Base-by-base conservation (phyloP, 345 rosid species). In the Syzygium oleosum region DNA sequence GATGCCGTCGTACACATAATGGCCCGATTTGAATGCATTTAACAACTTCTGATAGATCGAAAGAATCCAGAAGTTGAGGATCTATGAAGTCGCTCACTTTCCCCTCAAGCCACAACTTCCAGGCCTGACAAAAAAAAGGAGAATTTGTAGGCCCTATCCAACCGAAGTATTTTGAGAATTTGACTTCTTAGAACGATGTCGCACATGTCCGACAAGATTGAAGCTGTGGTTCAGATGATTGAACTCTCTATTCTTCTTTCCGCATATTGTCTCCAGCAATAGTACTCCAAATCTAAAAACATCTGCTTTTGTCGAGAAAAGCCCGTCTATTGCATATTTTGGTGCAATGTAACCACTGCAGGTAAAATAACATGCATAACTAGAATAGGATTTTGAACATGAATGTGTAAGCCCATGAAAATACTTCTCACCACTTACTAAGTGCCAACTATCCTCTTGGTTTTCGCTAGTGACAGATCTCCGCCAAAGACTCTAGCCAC, bases 1-100 rank as follows among this genome's bases (percentile, higher is more conserved):
- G 88, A 34, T 22, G 86, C 41, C 90, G 78, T 88, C 91, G 93
- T 54, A 92, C 92, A n/a, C 95, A 93, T 16, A 93, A 78, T 38
- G 91, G 85, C 4, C 92, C 91, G 17, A 92, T 51, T 27, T 92
- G 92, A 31, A 90, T 88, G 61, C 92, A 92, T 25, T 88, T 90
- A 49, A 38, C 23, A 16, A 91, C 91, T 85, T 92, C 89, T 10
- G 84, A 84, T 68, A 59, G 21, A 1, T 88, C 84, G 68, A 21
- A 88, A 38, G 90, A 85, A 49, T 89, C 88, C 31, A 14, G 87
- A 46, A 90, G n/a, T 1, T 3, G 17, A 6, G 91, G 89, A 88
- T 91, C 92, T 51, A 89, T 55, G 78, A 92, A 84, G 55, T 89
- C 84, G 19, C 89, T 31, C 41, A 87, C 88, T 22, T 87, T 89